Conservation (phyloP, 2,329 filamentous ascomycete genomes). For the Amylocarpus encephaloides region DNA sequence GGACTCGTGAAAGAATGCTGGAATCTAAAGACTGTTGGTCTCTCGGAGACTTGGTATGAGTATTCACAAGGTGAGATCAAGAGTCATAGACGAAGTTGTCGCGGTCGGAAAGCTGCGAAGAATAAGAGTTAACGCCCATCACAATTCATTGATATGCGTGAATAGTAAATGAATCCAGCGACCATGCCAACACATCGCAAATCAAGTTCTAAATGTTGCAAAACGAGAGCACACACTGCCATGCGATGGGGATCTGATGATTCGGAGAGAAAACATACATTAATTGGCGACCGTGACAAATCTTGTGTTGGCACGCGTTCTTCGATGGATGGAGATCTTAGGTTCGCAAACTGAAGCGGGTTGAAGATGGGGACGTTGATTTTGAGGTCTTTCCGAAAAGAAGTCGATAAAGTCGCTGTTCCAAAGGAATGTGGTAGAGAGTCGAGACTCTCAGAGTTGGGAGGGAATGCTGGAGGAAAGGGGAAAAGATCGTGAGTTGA, state of each 20-base stretch:
- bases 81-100: slow-evolving; percentile 10
- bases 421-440: slow-evolving; percentile 35
- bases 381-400: slow-evolving; percentile 8
- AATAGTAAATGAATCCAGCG: neutral
- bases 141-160: neutral
- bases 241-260: neutral
- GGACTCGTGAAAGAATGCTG: slow-evolving; percentile 24
- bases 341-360: slow-evolving; percentile 7
- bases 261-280: slow-evolving; percentile 14
- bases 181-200: neutral
- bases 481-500: slow-evolving; percentile 15
- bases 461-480: slow-evolving; percentile 26
- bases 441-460: slow-evolving; percentile 31
- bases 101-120: slow-evolving; percentile 12
- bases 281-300: slow-evolving; percentile 14
- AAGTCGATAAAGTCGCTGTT: slow-evolving; percentile 25
- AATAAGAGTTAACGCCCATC: slow-evolving; percentile 19
- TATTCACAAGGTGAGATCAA: slow-evolving; percentile 14
- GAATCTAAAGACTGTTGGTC: slow-evolving; percentile 6
- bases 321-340: slow-evolving; percentile 5
- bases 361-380: slow-evolving; percentile 7
- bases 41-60: slow-evolving; percentile 17
- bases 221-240: too few relatives aligned
- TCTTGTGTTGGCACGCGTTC: slow-evolving; percentile 5
- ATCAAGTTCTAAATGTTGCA: neutral